Conservation (phyloP, 1,139 yeast genomes). For the Blastobotrys petasosporus region DNA sequence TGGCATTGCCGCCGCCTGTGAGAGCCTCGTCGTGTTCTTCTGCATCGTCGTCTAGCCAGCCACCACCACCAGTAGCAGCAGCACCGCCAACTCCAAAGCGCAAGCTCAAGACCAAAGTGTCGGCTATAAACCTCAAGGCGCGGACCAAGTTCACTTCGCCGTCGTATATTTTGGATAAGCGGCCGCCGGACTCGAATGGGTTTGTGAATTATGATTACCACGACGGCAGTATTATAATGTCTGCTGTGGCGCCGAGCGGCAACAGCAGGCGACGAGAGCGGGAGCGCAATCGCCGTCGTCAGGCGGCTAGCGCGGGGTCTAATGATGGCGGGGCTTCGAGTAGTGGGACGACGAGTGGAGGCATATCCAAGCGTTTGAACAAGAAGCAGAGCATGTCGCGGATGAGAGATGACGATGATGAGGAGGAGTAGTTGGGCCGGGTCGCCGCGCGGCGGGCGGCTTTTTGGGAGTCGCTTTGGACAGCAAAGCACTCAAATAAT, state of each 20-base stretch:
- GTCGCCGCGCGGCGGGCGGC: too few species aligned
- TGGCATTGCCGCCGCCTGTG: neutral
- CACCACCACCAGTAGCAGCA: neutral
- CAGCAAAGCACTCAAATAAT: too few species aligned
- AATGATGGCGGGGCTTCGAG: too few species aligned
- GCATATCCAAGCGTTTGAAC: neutral
- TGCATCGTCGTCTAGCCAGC: neutral
- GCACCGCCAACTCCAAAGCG: constrained; percentile 1
- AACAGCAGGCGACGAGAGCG: constrained; percentile 10
- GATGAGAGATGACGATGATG: too few species aligned
- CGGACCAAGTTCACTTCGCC: constrained; percentile 13
- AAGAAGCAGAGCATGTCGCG: neutral
- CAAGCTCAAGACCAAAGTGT: constrained; percentile 4
- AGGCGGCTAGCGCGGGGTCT: too few species aligned
- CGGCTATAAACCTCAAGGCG: constrained; percentile 6
- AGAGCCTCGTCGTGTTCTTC: neutral
- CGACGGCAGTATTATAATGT: constrained; percentile 22
- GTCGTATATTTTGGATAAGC: constrained; percentile 15
- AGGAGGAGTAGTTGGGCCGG: too few species aligned
- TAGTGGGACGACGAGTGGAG: neutral
- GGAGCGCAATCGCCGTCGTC: neutral
- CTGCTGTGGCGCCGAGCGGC: constrained; percentile 26
- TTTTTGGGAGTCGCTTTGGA: too few species aligned
- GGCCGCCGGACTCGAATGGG: constrained; percentile 21
- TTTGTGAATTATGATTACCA: constrained; percentile 22